Conservation (phyloP, 495 filamentous ascomycete genomes). For the Halenospora varia region DNA sequence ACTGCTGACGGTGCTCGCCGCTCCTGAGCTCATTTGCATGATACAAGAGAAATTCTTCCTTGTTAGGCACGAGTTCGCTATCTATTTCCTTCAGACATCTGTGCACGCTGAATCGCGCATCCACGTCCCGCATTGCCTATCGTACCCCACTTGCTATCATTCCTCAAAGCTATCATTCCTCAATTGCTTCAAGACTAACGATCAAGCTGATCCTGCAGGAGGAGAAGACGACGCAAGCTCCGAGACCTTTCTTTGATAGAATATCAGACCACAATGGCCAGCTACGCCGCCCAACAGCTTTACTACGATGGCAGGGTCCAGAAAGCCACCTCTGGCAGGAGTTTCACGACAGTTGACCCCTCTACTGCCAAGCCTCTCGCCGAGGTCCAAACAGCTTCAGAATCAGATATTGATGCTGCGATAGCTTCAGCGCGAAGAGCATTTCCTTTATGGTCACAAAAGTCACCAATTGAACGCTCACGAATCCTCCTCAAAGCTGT, state of each 20-base stretch:
- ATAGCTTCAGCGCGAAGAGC: constrained; percentile 56
- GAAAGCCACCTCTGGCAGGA: constrained; percentile 49
- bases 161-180: not conserved
- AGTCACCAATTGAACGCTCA: constrained; percentile 57
- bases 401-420: constrained; percentile 61
- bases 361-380: constrained; percentile 60
- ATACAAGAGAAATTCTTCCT: constrained; percentile 5
- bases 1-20: not conserved
- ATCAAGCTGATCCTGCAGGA: not conserved
- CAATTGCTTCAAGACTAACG: constrained; percentile 13
- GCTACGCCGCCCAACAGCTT: constrained; percentile 51
- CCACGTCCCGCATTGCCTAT: not conserved
- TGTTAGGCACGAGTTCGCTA: constrained; percentile 3
- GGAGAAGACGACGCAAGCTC: not conserved
- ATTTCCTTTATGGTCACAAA: constrained; percentile 64
- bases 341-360: constrained; percentile 66
- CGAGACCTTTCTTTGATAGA: not conserved
- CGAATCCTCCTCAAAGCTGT: constrained; percentile 71
- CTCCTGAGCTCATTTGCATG: not conserved
- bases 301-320: constrained; percentile 66
- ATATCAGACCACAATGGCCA: constrained; percentile 33
- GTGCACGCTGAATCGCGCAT: constrained; percentile 15
- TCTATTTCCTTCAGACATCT: not conserved
- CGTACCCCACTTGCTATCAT: not conserved
- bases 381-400: constrained; percentile 58